Percentiles rank a stretch among this genome's conserved stretches.
These are phyloP conservation scores for Ogataea naganishii DNA, from an alignment of 805 yeast species.

Conservation along the genomic window DNA sequence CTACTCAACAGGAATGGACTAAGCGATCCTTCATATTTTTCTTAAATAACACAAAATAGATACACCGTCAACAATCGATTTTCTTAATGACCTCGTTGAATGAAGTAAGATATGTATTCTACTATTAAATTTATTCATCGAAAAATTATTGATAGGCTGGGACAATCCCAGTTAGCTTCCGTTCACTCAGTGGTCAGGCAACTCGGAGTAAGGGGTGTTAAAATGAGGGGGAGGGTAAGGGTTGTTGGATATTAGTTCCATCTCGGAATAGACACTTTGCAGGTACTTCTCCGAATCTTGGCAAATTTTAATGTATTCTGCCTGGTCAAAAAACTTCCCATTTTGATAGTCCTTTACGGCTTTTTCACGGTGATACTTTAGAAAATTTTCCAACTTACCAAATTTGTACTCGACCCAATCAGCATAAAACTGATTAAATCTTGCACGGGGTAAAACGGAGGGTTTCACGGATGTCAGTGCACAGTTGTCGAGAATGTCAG, in stretches of 20 bases:
- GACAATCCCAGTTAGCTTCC: too few relatives aligned
- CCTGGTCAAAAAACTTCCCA: slow-evolving; percentile 22
- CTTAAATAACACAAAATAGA: too few relatives aligned
- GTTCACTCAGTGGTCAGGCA: too few relatives aligned
- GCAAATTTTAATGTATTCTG: slow-evolving; percentile 18
- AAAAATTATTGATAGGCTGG: too few relatives aligned
- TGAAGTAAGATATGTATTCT: too few relatives aligned
- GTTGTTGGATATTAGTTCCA: slow-evolving; percentile 23
- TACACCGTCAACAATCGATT: too few relatives aligned
- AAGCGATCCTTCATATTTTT: too few relatives aligned
- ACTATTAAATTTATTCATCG: too few relatives aligned
- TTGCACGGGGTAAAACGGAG: slow-evolving; percentile 25
- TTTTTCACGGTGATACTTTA: slow-evolving; percentile 13
- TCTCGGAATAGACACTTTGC: slow-evolving; percentile 21
- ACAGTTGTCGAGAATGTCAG: slow-evolving; percentile 21
- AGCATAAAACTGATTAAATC: slow-evolving; percentile 24
- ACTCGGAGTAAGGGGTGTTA: slow-evolving; percentile 15
- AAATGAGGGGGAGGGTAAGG: slow-evolving; percentile 21
- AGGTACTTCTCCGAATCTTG: slow-evolving; percentile 21
- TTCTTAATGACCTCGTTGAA: too few relatives aligned
- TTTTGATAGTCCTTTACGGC: slow-evolving; percentile 9
- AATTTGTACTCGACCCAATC: slow-evolving; percentile 27
- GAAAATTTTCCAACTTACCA: slow-evolving; percentile 18
- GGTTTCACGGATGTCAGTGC: slow-evolving; percentile 27
- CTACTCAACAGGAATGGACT: too few relatives aligned